Evolutionary conservation across 1,284 basidiomycete species (phyloP), one percentile per base, ranked within the genome.

Genomic region (Pascua sp.): DNA sequence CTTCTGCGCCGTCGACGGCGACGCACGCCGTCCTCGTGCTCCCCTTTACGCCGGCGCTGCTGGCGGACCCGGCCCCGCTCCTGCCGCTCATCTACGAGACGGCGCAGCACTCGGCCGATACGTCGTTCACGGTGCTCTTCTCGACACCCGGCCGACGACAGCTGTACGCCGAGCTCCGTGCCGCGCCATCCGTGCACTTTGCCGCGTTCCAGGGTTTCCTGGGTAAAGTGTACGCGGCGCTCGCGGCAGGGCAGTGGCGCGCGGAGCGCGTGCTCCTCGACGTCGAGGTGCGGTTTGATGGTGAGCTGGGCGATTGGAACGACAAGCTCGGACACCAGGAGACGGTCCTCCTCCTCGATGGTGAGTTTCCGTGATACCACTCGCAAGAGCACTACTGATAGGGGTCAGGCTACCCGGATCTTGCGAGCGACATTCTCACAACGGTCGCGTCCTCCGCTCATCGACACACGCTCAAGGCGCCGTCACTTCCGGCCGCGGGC

Each of bases 251-350:
- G 5, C 72, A 74, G 51, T 71, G 71, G 66, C 56, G 51, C 5
- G 53, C 59, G 4, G 73, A 64, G 15, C 70, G 67, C 49, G 61
- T 76, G 10, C 55, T 75, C 59, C 61, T 71, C 62, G 62, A 71
- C 43, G 73, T 77, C 11, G 75, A 77, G 55, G 72, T 77, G 24
- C 61, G 63, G 16, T 74, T 77, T 52, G 66, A 70, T 24, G 73
- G 70, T 13, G 67, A 73, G 57, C 59, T 51, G 12, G 67, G 66
- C 41, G 51, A 61, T 43, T 63, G 59, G 62, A 47, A 13, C n/a
- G 43, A 57, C 49, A 68, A 64, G 57, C n/a, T 64, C 37, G 59
- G 50, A 4, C 37, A 18, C 3, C 55, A 55, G 17, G 55, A 60
- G 9, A 44, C 40, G 3, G 55, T 69, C 16, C 40, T 67, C 11